Conservation (phyloP, 495 filamentous ascomycete genomes). For the Jackrogersella multiformis region DNA sequence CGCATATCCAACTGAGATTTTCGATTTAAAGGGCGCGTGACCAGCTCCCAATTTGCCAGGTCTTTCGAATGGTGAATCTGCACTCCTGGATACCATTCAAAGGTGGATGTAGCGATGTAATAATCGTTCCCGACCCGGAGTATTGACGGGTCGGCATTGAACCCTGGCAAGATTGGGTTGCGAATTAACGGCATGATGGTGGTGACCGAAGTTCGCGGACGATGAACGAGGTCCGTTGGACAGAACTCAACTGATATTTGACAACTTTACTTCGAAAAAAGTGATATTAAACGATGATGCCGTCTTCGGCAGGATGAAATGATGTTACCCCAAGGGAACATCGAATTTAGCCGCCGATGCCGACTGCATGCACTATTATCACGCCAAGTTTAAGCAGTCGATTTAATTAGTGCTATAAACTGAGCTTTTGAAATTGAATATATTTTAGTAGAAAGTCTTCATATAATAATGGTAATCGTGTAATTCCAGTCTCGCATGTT, state of each 20-base stretch:
- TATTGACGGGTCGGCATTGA: constrained; percentile 70
- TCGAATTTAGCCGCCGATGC: constrained; percentile 41
- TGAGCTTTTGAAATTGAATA: too few species aligned
- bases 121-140: constrained; percentile 65
- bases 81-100: constrained; percentile 69
- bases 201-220: not conserved
- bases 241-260: not conserved
- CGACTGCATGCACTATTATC: constrained; percentile 14
- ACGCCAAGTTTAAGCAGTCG: constrained; percentile 13
- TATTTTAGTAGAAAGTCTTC: not conserved
- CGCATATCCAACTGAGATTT: constrained; percentile 70
- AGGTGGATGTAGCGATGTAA: constrained; percentile 70
- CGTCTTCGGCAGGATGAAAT: not conserved
- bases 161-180: constrained; percentile 71
- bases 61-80: constrained; percentile 68
- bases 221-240: not conserved
- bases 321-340: constrained; percentile 30
- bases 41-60: constrained; percentile 66
- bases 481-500: too few species aligned
- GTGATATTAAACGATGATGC: not conserved
- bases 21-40: constrained; percentile 67
- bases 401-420: not conserved
- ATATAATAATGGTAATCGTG: too few species aligned
- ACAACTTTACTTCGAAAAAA: not conserved
- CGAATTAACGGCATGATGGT: constrained; percentile 55